phyloP scores from a whole-genome alignment of 257 asterid genomes.

The Solanum sitiens region DNA sequence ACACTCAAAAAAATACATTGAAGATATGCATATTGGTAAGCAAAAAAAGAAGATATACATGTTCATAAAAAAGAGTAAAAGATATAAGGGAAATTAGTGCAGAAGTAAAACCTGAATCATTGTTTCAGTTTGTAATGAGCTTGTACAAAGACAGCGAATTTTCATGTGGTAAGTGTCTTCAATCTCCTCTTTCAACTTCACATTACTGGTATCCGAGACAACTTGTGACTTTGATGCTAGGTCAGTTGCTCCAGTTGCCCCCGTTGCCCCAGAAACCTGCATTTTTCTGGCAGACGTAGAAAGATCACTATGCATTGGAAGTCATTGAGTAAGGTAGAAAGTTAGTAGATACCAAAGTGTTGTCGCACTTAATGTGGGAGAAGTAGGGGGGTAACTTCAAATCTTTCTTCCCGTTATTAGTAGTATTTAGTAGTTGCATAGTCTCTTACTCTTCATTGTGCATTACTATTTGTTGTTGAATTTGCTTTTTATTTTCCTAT shows the following conservation, averaged over 20 bases:
- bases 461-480: background rate
- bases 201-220: constrained; percentile 47
- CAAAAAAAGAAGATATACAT: background rate
- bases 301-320: background rate
- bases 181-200: constrained; percentile 48
- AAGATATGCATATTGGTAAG: background rate
- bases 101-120: constrained; percentile 52
- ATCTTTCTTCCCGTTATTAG: background rate
- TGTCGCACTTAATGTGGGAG: background rate
- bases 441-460: background rate
- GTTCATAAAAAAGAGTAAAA: background rate
- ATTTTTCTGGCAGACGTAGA: constrained; percentile 51
- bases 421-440: background rate
- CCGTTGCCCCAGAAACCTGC: constrained; percentile 80
- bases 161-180: constrained; percentile 56
- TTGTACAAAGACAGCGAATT: constrained; percentile 86
- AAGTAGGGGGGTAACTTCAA: background rate
- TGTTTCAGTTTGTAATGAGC: constrained; percentile 59
- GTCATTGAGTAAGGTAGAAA: background rate
- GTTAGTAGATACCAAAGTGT: background rate
- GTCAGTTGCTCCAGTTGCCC: constrained; percentile 51
- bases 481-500: background rate
- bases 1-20: background rate
- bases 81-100: background rate
- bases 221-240: constrained; percentile 68